Percentiles rank a stretch among this genome's conserved stretches.
phyloP scores from a whole-genome alignment of 331 rosid genomes.

The Dryas integrifolia region DNA sequence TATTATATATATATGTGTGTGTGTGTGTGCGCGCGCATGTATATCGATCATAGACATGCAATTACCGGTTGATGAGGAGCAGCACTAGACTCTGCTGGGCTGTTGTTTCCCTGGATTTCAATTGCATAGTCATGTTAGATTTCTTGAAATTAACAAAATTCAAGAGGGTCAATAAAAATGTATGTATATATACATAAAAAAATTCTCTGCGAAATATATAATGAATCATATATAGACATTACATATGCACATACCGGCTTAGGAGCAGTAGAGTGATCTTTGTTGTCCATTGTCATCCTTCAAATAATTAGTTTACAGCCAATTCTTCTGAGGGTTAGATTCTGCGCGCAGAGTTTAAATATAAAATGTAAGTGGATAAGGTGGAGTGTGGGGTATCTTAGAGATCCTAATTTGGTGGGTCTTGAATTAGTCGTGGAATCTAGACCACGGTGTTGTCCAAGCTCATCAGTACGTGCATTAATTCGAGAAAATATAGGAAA shows the following conservation, averaged over 20 bases:
- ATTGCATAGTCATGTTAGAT: background rate
- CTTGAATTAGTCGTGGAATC: conserved; percentile 11
- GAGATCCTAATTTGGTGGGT: conserved; percentile 19
- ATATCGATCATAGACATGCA: no score
- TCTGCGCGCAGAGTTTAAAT: background rate
- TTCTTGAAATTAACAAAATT: background rate
- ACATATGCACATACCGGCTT: no score
- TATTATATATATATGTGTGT: no score
- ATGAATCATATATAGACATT: background rate
- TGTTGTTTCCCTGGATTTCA: background rate
- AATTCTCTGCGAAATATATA: background rate
- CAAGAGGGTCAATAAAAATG: background rate
- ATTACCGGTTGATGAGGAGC: background rate
- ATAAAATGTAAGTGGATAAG: no score
- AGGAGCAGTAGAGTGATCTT: no score
- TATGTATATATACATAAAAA: no score
- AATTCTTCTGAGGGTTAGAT: background rate
- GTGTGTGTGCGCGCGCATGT: no score
- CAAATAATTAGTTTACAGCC: no score
- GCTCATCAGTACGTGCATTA: background rate
- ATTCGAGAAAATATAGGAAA: background rate
- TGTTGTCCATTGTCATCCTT: no score
- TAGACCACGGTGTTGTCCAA: background rate
- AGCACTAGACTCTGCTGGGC: no score
- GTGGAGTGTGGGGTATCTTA: background rate